Base-by-base conservation (phyloP, 2,329 filamentous ascomycete genomes). In the Chrysosporium queenslandicum region DNA sequence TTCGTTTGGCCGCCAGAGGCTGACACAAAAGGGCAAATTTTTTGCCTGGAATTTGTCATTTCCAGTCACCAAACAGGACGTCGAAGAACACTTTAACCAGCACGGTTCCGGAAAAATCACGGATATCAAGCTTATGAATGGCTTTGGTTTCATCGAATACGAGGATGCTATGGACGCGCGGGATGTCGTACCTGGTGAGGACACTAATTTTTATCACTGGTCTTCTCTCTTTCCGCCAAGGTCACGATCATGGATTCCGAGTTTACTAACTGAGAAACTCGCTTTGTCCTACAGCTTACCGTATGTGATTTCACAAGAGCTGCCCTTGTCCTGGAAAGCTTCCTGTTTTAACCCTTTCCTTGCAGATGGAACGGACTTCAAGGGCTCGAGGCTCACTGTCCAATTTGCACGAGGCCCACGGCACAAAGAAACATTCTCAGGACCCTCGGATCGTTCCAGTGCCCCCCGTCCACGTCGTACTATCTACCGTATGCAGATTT, bases 51-150 rank as follows among this genome's bases (percentile, higher is more conserved):
- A 52, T 63, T 64, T 66, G 50, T 68, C 64, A 23, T 68, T 66
- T 69, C 69, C 75, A 94, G 90, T 87, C 75, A 96, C 90, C 73
- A 97, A 97, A 77, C 83, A 87, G 72, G 91, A 98, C 70, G 86
- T 98, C 70, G 90, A 97, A 75, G 82, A 83, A 64, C 91, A 97
- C 73, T 98, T 98, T 75, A 85, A 85, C 70, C 88, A 83, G 66
- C 89, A 96, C 82, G 92, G 91, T 68, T 91, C 89, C 63, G 92
- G 92, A 71, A 89, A 95, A 71, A 97, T 98, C 69, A 92, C 86
- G 61, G 92, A 98, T 76, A 91, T 98, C 76, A 98, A 98, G 78
- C 82, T 98, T 59, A 98, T 98, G 92, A 97, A 95, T 69, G 92
- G 92, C 66, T 98, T 98, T 68, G 92, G 92, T 69, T 98, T 98